Evolutionary conservation across 768 basidiomycete species (phyloP).

Genomic region (Obba rivulosa): DNA sequence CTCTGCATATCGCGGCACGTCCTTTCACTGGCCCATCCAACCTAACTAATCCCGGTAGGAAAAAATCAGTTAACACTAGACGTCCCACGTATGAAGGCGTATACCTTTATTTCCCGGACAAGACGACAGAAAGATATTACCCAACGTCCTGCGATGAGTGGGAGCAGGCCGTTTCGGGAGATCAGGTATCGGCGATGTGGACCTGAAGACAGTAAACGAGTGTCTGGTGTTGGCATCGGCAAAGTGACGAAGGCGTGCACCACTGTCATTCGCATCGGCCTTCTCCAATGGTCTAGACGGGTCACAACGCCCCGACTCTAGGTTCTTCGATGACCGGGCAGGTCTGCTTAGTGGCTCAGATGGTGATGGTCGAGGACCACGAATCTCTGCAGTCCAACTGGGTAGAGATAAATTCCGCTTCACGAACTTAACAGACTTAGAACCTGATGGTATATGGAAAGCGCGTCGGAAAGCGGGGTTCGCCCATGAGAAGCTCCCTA

Average conservation of each 20-base stretch:
- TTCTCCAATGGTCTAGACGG: too few relatives aligned
- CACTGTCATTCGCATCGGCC: too few relatives aligned
- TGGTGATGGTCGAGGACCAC: too few relatives aligned
- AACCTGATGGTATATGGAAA: neutral
- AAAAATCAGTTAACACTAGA: neutral
- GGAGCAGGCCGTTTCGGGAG: neutral
- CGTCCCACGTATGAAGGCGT: conserved; percentile 3
- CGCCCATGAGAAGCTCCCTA: conserved; percentile 11
- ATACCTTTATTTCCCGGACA: conserved; percentile 94
- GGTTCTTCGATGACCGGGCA: too few relatives aligned
- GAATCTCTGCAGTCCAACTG: too few relatives aligned
- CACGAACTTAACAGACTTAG: too few relatives aligned
- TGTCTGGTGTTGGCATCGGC: too few relatives aligned
- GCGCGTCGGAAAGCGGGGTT: conserved; percentile 10
- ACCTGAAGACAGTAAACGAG: too few relatives aligned
- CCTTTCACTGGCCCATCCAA: conserved; percentile 73
- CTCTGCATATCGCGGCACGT: conserved; percentile 76
- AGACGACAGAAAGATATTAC: conserved; percentile 86
- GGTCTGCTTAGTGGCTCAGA: too few relatives aligned
- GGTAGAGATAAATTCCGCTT: too few relatives aligned
- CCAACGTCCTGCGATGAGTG: conserved; percentile 32
- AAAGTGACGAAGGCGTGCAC: too few relatives aligned
- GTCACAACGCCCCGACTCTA: too few relatives aligned
- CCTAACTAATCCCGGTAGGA: conserved; percentile 42
- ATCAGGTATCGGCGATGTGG: neutral